Evolutionary conservation across 768 basidiomycete species (phyloP).

Genomic region (Lactifluus piperatus): DNA sequence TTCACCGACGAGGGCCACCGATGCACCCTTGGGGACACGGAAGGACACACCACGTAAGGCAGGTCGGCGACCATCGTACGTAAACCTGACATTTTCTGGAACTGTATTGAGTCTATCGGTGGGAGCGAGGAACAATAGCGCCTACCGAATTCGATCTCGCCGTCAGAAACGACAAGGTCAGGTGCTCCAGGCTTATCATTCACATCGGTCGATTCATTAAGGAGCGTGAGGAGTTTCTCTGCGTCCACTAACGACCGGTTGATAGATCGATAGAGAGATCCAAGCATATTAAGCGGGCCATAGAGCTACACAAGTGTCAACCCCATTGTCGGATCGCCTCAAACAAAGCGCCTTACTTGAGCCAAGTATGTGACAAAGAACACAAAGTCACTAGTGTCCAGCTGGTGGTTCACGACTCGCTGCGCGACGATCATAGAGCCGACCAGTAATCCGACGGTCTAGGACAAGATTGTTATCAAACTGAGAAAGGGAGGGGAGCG

Average conservation of each 20-base stretch:
- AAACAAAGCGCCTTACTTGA: conserved; percentile 41
- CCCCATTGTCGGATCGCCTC: background rate
- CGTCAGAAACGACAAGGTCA: conserved; percentile 60
- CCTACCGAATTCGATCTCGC: conserved; percentile 84
- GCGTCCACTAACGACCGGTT: conserved; percentile 75
- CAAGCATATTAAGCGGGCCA: conserved; percentile 67
- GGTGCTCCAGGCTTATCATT: conserved; percentile 70
- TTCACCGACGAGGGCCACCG: conserved; percentile 85
- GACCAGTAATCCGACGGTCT: conserved; percentile 72
- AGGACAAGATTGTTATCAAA: conserved; percentile 5
- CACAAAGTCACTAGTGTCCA: conserved; percentile 55
- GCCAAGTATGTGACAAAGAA: conserved; percentile 77
- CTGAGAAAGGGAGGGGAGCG: too few relatives aligned
- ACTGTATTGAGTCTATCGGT: conserved; percentile 1
- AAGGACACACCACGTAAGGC: conserved; percentile 78
- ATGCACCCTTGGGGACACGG: conserved; percentile 76
- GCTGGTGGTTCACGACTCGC: conserved; percentile 48
- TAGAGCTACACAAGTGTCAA: conserved; percentile 41
- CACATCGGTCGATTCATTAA: conserved; percentile 78
- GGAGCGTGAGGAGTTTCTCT: conserved; percentile 71
- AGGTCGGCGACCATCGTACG: conserved; percentile 64
- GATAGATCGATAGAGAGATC: conserved; percentile 68
- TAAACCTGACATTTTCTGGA: conserved; percentile 76
- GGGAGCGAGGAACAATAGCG: conserved; percentile 4
- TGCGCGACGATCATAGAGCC: conserved; percentile 74